Conservation (phyloP, 805 yeast species). For the Zygosaccharomyces kombuchaensis region DNA sequence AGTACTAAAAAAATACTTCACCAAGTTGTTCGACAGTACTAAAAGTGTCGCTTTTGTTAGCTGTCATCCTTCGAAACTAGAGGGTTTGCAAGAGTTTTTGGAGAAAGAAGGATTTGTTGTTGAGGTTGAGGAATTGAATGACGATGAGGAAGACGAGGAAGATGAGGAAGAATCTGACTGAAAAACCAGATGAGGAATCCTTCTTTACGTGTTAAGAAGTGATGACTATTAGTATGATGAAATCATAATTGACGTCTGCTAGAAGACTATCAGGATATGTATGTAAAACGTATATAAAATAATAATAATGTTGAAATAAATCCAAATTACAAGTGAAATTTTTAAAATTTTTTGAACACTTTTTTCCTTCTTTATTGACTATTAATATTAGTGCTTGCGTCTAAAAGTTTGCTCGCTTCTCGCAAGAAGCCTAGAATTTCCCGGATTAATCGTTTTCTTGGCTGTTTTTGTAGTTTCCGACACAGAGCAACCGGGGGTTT, state of each 20-base stretch:
- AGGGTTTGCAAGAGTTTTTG: conserved; percentile 45
- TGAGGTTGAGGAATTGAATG: conserved; percentile 48
- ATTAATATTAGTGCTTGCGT: conserved; percentile 4
- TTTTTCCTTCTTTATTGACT: not conserved
- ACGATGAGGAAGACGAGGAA: conserved; percentile 34
- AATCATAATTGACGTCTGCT: not conserved
- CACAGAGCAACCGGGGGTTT: conserved; percentile 1
- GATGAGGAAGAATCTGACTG: conserved; percentile 24
- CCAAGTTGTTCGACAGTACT: conserved; percentile 56
- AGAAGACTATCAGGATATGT: not conserved
- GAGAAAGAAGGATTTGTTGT: conserved; percentile 55
- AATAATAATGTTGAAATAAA: conserved; percentile 1
- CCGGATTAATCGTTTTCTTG: conserved; percentile 27
- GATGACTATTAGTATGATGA: not conserved
- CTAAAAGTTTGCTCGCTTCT: conserved; percentile 38
- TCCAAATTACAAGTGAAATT: not conserved
- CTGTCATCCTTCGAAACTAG: conserved; percentile 64
- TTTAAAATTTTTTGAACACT: not conserved
- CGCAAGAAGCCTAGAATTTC: conserved; percentile 59
- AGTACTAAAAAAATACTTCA: conserved; percentile 53
- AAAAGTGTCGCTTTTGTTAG: conserved; percentile 62
- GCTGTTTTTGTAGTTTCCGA: conserved; percentile 1
- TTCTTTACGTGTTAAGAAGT: not conserved
- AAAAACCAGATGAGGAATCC: not conserved
- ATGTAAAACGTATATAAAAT: not conserved